Base-by-base conservation (phyloP, 805 yeast species). In the Wickerhamomyces mucosus region DNA sequence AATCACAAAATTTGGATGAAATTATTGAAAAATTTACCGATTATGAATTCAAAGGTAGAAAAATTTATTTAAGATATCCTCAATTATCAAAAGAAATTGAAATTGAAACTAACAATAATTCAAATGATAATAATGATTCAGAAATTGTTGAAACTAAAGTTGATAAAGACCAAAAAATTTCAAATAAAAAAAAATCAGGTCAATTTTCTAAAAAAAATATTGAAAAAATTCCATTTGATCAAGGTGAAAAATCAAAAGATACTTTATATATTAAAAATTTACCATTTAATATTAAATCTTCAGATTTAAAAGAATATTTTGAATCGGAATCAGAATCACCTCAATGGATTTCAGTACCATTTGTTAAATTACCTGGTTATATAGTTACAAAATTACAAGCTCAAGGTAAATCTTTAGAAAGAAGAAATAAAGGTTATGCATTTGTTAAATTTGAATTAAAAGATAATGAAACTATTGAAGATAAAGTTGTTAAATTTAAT, bases 401-500 rank as follows among this genome's bases (percentile, higher is more conserved):
- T 22, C 56, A 59, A 35, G 69, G 71, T 29, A 61, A 66, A 38
- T 57, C 56, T 38, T 57, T 72, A 34, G 66, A 59, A 46, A 46
- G 42, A 45, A 72, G 72, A 43, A 53, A 59, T 46, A 72, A 70
- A 48, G 86, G 86, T 26, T 72, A 71, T 53, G 82, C 79, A 4
- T 76, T 76, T 53, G 72, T 72, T 34, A 71, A 64, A 45, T 69
- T 76, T 41, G 25, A 35, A 7, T 23, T 48, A 26, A 40, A 36
- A 23, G 48, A 42, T 11, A 12, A 23, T 13, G 63, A 71, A 30
- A 58, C 64, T 29, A 72, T 75, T 42, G 80, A 70, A 30, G 65
- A 66, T 27, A 94, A 84, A 48, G 72, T 83, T 38, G 73, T 65
- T 22, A 71, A 73, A 47, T 75, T 76, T 55, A 68, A 79, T 41